Conservation (phyloP, 2,329 filamentous ascomycete species). For the Colletotrichum sidae region DNA sequence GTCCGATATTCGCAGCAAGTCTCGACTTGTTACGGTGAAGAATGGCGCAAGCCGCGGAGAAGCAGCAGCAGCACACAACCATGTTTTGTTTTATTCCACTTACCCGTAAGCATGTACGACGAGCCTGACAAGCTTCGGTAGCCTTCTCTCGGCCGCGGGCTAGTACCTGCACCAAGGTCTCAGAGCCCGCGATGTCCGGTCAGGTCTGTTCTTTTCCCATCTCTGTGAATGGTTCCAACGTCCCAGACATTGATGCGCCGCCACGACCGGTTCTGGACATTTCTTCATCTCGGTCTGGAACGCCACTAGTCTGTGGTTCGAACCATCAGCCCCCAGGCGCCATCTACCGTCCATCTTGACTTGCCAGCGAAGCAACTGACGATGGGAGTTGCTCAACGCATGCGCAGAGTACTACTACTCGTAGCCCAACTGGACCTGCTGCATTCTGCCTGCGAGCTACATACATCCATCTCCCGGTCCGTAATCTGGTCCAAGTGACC, state of each 20-base stretch:
- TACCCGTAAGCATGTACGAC: neutral
- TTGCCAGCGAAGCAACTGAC: neutral
- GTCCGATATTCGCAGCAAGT: too few species aligned
- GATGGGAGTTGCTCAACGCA: neutral
- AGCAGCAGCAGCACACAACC: neutral
- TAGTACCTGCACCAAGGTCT: conserved; percentile 1
- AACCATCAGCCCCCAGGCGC: conserved; percentile 23
- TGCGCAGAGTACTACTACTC: too few species aligned
- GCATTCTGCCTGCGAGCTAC: too few species aligned
- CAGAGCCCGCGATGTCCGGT: neutral
- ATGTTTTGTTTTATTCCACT: neutral
- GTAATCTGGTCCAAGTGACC: neutral
- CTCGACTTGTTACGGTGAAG: neutral
- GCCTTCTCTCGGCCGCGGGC: conserved; percentile 2
- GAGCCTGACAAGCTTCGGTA: neutral
- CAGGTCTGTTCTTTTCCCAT: neutral
- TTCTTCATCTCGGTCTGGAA: conserved; percentile 14
- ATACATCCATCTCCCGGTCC: neutral
- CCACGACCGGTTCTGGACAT: too few species aligned
- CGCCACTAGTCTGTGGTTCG: neutral
- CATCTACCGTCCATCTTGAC: neutral
- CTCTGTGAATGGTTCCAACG: conserved; percentile 1
- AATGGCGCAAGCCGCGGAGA: conserved; percentile 22
- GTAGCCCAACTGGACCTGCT: too few species aligned
- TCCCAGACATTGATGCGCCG: conserved; percentile 1